Conservation (phyloP, 805 yeast species). For the Candida broadrunensis region DNA sequence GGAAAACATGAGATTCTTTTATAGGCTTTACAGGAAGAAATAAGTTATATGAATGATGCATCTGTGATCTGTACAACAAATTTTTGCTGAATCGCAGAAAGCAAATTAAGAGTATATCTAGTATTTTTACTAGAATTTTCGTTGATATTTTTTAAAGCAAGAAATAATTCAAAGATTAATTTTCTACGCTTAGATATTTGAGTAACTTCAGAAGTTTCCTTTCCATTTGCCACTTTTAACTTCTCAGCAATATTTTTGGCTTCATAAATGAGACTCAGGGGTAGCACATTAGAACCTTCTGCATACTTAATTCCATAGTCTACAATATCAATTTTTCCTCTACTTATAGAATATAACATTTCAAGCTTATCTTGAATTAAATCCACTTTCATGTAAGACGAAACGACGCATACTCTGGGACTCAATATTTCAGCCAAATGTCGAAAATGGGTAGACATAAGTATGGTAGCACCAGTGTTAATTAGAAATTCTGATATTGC, state of each 20-base stretch:
- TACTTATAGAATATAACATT: conserved; percentile 26
- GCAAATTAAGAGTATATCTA: conserved; percentile 2
- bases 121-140: background rate
- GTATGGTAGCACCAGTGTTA: conserved; percentile 16
- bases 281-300: conserved; percentile 15
- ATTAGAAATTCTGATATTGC: conserved; percentile 40
- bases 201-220: background rate
- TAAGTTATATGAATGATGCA: conserved; percentile 10
- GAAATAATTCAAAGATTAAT: conserved; percentile 6
- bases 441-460: conserved; percentile 45
- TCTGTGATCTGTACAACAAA: conserved; percentile 8
- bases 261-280: conserved; percentile 16
- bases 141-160: conserved; percentile 6
- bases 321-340: conserved; percentile 15
- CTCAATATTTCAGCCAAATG: conserved; percentile 37
- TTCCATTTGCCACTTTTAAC: background rate
- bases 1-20: conserved; percentile 86
- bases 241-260: conserved; percentile 18
- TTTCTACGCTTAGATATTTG: conserved; percentile 3
- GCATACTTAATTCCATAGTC: conserved; percentile 31
- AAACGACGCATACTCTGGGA: conserved; percentile 29
- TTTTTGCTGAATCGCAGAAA: conserved; percentile 5
- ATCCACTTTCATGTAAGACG: conserved; percentile 33
- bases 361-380: conserved; percentile 11
- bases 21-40: conserved; percentile 64